Conservation (phyloP, 2,329 filamentous ascomycete genomes). For the Fusarium sp. region DNA sequence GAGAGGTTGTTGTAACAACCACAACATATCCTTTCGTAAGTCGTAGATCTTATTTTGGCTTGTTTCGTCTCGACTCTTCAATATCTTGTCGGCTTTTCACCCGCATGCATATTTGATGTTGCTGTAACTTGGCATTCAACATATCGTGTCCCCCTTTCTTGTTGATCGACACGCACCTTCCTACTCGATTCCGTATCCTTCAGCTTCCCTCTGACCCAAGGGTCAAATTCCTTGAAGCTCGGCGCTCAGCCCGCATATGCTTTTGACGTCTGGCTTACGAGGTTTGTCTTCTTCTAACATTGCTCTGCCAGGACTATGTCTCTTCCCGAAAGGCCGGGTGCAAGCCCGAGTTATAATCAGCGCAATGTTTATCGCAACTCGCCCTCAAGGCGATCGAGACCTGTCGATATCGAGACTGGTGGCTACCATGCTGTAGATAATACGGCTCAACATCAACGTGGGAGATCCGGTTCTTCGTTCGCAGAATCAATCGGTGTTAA, state of each 20-base stretch:
- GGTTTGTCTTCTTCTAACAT: slow-evolving; percentile 33
- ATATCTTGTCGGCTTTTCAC: slow-evolving; percentile 2
- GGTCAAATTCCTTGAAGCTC: slow-evolving; percentile 22
- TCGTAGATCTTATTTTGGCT: slow-evolving; percentile 21
- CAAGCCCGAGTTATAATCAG: slow-evolving; percentile 68
- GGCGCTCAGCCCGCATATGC: slow-evolving; percentile 4
- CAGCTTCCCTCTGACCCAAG: slow-evolving; percentile 12
- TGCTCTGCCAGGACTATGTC: slow-evolving; percentile 61
- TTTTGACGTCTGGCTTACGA: not conserved
- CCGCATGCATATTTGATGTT: slow-evolving; percentile 10
- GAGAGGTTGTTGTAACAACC: slow-evolving; percentile 36
- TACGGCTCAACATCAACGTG: slow-evolving; percentile 61
- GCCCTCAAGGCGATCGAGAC: slow-evolving; percentile 70
- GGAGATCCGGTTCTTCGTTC: slow-evolving; percentile 66
- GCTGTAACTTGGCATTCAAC: slow-evolving; percentile 13
- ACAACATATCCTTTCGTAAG: slow-evolving; percentile 41
- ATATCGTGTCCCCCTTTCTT: slow-evolving; percentile 19
- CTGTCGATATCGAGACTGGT: slow-evolving; percentile 76
- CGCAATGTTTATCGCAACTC: slow-evolving; percentile 74
- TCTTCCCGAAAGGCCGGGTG: slow-evolving; percentile 71
- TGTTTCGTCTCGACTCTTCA: not conserved
- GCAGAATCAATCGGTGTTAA: slow-evolving; percentile 68
- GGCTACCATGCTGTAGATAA: slow-evolving; percentile 56
- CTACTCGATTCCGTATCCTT: slow-evolving; percentile 18
- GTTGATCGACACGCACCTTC: slow-evolving; percentile 28